These are phyloP conservation scores for Corchorus capsularis DNA, from an alignment of 345 rosid genomes.

Conservation along the genomic window DNA sequence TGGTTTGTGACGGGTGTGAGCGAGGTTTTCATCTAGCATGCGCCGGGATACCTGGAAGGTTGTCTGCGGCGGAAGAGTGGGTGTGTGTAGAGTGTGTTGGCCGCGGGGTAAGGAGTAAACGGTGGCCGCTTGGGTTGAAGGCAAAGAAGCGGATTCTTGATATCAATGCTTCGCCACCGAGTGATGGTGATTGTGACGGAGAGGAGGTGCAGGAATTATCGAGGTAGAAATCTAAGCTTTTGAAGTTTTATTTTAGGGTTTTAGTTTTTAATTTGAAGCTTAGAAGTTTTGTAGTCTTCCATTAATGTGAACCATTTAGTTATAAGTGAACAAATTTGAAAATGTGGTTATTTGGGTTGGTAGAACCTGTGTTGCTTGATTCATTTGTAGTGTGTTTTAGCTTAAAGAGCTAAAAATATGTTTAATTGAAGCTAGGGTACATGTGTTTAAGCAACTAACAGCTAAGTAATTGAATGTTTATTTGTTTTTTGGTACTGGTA, in stretches of 20 bases:
- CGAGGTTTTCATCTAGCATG: slow-evolving; percentile 74
- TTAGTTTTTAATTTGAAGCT: background rate
- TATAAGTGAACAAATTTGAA: slow-evolving; percentile 3
- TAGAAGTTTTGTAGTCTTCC: background rate
- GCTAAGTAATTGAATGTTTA: background rate
- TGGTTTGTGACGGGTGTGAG: slow-evolving; percentile 95
- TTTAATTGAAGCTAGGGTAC: background rate
- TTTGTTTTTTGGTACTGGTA: background rate
- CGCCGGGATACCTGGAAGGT: slow-evolving; percentile 37
- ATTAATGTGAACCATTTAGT: background rate
- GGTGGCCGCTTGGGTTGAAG: slow-evolving; percentile 86
- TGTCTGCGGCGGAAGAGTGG: slow-evolving; percentile 63
- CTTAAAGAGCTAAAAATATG: background rate
- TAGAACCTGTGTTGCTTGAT: background rate
- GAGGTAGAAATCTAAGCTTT: slow-evolving; percentile 44
- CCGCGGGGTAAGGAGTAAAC: slow-evolving; percentile 65
- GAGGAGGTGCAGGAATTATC: slow-evolving; percentile 42
- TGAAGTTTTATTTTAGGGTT: background rate
- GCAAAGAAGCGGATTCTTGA: slow-evolving; percentile 71
- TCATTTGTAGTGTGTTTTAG: background rate
- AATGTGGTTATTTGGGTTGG: background rate
- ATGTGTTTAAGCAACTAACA: background rate
- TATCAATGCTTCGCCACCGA: slow-evolving; percentile 92
- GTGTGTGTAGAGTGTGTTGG: slow-evolving; percentile 62
- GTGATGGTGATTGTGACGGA: slow-evolving; percentile 56